phyloP scores from a whole-genome alignment of 495 filamentous ascomycete genomes.

The Neurospora sp. region DNA sequence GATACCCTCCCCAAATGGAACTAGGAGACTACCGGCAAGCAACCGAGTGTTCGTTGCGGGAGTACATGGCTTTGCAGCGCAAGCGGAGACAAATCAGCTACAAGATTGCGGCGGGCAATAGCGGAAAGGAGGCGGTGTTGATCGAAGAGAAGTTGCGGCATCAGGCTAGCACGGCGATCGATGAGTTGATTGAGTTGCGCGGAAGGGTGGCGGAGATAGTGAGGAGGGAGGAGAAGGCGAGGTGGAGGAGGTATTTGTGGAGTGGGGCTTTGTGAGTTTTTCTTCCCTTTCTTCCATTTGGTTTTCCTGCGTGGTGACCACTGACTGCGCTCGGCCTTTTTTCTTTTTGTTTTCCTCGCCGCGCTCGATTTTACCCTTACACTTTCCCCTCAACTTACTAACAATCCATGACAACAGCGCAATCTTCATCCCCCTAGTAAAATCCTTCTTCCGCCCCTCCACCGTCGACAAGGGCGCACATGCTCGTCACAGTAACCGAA shows the following conservation, averaged over 20 bases:
- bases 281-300: not conserved
- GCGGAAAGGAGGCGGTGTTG: constrained; percentile 5
- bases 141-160: constrained; percentile 23
- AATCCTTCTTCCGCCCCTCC: constrained; percentile 28
- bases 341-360: too few relatives aligned
- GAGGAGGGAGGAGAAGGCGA: constrained; percentile 23
- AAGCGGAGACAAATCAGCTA: constrained; percentile 4
- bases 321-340: too few relatives aligned
- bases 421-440: constrained; percentile 33
- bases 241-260: constrained; percentile 33
- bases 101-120: not conserved
- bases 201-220: constrained; percentile 21
- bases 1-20: not conserved
- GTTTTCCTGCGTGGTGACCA: too few relatives aligned
- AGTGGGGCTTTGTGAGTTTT: constrained; percentile 31
- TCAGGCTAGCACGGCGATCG: constrained; percentile 25
- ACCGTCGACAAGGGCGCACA: constrained; percentile 13
- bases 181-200: constrained; percentile 22
- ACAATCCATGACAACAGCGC: constrained; percentile 22
- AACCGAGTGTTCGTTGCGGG: constrained; percentile 24
- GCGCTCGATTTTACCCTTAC: too few relatives aligned
- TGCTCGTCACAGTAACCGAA: constrained; percentile 20
- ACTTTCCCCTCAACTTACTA: too few relatives aligned
- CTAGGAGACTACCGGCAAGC: constrained; percentile 12
- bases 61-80: constrained; percentile 25